A percentile compares a stretch with the other conserved stretches of the same genome.
These are phyloP conservation scores for Pseudozyma pruni DNA, from an alignment of 1,284 basidiomycete species.

Conservation along the genomic window DNA sequence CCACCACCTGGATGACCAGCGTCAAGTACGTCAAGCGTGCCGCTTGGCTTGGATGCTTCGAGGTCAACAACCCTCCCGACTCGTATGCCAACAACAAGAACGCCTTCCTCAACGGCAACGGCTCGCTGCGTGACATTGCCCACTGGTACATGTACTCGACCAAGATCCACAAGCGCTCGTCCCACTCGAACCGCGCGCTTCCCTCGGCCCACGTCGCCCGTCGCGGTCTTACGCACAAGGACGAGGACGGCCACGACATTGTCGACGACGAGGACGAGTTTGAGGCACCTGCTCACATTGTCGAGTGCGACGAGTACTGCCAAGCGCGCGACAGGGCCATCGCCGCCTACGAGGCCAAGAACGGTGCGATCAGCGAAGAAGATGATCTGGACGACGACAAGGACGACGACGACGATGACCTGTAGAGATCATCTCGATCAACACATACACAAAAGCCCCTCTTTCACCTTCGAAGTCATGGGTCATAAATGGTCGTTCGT, in stretches of 20 bases:
- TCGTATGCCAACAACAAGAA: conserved; percentile 60
- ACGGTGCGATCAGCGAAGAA: conserved; percentile 34
- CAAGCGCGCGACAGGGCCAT: conserved; percentile 38
- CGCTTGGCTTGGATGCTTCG: conserved; percentile 64
- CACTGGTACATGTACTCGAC: conserved; percentile 54
- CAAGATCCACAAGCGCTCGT: conserved; percentile 29
- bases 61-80: conserved; percentile 59
- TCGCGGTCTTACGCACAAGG: conserved; percentile 39
- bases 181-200: conserved; percentile 49
- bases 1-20: conserved; percentile 51
- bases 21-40: conserved; percentile 60
- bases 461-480: conserved; percentile 16
- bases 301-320: conserved; percentile 52
- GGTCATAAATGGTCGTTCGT: conserved; percentile 26
- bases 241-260: conserved; percentile 47
- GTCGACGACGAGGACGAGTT: conserved; percentile 45
- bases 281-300: conserved; percentile 29
- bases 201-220: conserved; percentile 33
- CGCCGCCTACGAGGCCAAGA: conserved; percentile 31
- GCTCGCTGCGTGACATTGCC: conserved; percentile 52
- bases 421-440: neutral
- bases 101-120: conserved; percentile 58
- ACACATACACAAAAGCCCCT: too few relatives aligned
- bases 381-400: conserved; percentile 41
- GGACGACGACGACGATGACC: conserved; percentile 9